A percentile compares a stretch with the other conserved stretches of the same genome.
phyloP scores from a whole-genome alignment of 805 yeast species.

The Jamesozyma lodderae region DNA sequence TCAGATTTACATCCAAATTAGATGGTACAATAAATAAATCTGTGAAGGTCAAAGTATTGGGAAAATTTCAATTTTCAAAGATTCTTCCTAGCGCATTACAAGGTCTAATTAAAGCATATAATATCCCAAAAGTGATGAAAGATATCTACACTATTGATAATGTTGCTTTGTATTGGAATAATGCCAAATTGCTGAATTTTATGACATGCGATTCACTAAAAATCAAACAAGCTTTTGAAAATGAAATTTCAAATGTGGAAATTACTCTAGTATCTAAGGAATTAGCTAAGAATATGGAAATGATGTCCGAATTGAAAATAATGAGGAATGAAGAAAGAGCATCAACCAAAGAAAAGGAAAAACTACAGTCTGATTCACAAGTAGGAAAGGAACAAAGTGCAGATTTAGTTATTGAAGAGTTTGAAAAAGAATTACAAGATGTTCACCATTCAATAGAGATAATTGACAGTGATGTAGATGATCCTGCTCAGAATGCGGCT shows the following conservation, averaged over 20 bases:
- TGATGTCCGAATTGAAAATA: constrained; percentile 6
- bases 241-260: constrained; percentile 20
- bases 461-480: not conserved
- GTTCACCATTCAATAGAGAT: not conserved
- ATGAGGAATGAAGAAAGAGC: constrained; percentile 5
- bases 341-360: not conserved
- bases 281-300: constrained; percentile 12
- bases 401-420: constrained; percentile 12
- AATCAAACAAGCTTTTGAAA: constrained; percentile 16
- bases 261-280: constrained; percentile 18
- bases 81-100: constrained; percentile 24
- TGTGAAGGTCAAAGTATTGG: constrained; percentile 25
- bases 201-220: constrained; percentile 28
- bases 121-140: constrained; percentile 12
- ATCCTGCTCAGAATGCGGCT: not conserved
- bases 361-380: not conserved
- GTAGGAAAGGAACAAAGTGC: constrained; percentile 2
- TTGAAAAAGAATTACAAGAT: constrained; percentile 16
- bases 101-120: constrained; percentile 17
- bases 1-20: constrained; percentile 22
- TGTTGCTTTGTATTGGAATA: constrained; percentile 23
- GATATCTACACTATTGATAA: constrained; percentile 15
- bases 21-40: constrained; percentile 21
- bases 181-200: constrained; percentile 22
- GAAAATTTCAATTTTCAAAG: constrained; percentile 19